Percentiles rank a stretch among this genome's conserved stretches.
Conservation (phyloP, 495 filamentous ascomycete genomes). For the Xylaria cubensis region DNA sequence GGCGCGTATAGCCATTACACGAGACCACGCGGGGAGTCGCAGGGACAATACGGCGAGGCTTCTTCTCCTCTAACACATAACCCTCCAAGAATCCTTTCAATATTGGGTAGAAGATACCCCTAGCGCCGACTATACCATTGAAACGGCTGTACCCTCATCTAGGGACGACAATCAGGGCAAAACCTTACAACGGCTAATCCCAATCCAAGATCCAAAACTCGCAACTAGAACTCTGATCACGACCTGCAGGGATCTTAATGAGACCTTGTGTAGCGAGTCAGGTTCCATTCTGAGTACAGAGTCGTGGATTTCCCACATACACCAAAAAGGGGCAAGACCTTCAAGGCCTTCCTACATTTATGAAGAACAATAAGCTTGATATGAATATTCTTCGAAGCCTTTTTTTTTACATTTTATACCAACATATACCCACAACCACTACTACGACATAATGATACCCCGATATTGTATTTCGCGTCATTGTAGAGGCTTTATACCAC, state of each 20-base stretch:
- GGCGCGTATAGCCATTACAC: conserved; percentile 6
- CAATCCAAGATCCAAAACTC: not conserved
- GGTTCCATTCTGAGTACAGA: too few species aligned
- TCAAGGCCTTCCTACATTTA: not conserved
- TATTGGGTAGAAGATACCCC: not conserved
- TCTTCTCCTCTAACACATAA: conserved; percentile 5
- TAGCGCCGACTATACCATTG: too few species aligned
- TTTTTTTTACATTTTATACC: too few species aligned
- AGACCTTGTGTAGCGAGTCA: too few species aligned
- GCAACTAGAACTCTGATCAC: too few species aligned
- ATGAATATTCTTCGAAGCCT: too few species aligned
- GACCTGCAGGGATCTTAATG: too few species aligned
- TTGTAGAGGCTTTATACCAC: not conserved
- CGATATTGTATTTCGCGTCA: not conserved
- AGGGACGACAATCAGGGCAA: not conserved
- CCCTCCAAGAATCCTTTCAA: not conserved
- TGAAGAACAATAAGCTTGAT: too few species aligned
- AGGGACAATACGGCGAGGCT: conserved; percentile 6
- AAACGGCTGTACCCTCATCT: too few species aligned
- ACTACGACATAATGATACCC: not conserved
- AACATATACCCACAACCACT: not conserved
- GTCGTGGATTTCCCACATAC: too few species aligned
- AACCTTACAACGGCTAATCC: not conserved
- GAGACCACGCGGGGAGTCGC: conserved; percentile 11
- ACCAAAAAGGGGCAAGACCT: not conserved